These are phyloP conservation scores for Teratosphaeria pseudoeucalypti DNA, from an alignment of 2,329 filamentous ascomycete species.

Conservation along the genomic window DNA sequence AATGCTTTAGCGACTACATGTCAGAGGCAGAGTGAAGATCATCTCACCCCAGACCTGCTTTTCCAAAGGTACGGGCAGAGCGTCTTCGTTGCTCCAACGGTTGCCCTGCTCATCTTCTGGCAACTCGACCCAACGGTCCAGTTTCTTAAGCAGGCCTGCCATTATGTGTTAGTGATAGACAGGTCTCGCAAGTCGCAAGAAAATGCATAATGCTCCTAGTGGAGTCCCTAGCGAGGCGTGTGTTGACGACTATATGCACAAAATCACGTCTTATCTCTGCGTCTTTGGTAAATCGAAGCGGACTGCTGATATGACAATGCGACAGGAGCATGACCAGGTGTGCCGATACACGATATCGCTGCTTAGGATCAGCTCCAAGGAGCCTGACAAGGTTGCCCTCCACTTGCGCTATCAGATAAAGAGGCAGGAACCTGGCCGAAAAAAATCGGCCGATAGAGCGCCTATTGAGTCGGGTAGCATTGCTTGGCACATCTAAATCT, in stretches of 20 bases:
- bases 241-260: background rate
- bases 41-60: constrained; percentile 27
- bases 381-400: background rate
- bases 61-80: constrained; percentile 29
- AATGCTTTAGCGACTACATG: constrained; percentile 13
- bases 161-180: background rate
- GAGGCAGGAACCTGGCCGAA: background rate
- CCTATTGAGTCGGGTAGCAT: background rate
- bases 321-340: background rate
- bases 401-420: background rate
- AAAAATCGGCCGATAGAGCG: background rate
- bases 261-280: background rate
- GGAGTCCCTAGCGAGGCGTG: background rate
- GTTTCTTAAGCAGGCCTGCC: background rate
- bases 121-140: constrained; percentile 14
- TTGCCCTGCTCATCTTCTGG: constrained; percentile 17
- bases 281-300: background rate
- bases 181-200: too few species aligned
- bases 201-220: background rate
- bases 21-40: constrained; percentile 32
- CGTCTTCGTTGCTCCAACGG: constrained; percentile 32
- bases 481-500: too few species aligned
- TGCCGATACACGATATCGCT: background rate
- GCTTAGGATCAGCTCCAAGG: background rate
- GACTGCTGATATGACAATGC: background rate